These are phyloP conservation scores for Trichoderma sp. DNA, from an alignment of 2,329 filamentous ascomycete species.

Conservation along the genomic window DNA sequence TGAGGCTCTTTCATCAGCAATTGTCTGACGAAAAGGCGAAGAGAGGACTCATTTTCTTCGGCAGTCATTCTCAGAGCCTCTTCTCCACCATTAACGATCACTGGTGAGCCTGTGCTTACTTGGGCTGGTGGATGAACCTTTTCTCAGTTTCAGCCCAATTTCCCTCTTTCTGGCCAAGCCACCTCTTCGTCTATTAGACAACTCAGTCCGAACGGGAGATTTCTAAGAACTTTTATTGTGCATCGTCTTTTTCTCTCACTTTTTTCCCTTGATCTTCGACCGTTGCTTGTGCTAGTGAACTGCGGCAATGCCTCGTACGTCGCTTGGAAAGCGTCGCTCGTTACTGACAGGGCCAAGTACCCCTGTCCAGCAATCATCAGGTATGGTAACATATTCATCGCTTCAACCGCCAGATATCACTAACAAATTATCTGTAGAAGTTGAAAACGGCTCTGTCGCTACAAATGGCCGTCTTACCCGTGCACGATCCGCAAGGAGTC, in stretches of 20 bases:
- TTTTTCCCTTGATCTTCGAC: neutral
- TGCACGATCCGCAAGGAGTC: slow-evolving; percentile 30
- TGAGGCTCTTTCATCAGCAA: neutral
- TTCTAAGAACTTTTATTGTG: neutral
- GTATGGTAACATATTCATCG: slow-evolving; percentile 25
- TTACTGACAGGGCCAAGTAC: slow-evolving; percentile 29
- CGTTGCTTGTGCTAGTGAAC: neutral
- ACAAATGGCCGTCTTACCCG: slow-evolving; percentile 33
- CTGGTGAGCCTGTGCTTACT: slow-evolving; percentile 1
- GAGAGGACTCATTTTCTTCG: neutral
- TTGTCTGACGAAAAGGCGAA: neutral
- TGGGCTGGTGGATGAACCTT: neutral
- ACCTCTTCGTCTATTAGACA: neutral
- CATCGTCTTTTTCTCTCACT: neutral
- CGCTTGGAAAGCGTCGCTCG: slow-evolving; percentile 27
- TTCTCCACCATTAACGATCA: neutral
- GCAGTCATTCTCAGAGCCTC: slow-evolving; percentile 1
- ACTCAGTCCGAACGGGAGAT: neutral
- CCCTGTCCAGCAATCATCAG: slow-evolving; percentile 27
- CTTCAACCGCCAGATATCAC: neutral
- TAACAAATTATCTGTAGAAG: neutral
- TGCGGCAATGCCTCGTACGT: slow-evolving; percentile 34
- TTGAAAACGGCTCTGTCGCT: neutral
- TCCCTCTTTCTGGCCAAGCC: neutral
- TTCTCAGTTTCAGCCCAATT: slow-evolving; percentile 5